These are phyloP conservation scores for Penicillium concentricum DNA, from an alignment of 2,329 filamentous ascomycete genomes.

Conservation along the genomic window DNA sequence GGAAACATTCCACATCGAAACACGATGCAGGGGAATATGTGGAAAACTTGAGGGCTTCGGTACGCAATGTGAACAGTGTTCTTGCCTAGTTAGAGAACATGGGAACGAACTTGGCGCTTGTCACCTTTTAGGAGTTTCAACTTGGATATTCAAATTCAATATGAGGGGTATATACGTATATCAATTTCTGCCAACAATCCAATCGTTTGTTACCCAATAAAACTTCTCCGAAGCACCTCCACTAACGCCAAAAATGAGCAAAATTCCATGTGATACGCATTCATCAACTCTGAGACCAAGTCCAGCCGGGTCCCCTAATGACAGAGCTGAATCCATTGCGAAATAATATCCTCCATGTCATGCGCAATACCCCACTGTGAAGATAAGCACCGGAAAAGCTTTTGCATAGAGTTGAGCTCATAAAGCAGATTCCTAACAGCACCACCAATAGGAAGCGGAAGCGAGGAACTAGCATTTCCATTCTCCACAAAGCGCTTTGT, in stretches of 20 bases:
- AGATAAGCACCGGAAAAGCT: slow-evolving; percentile 45
- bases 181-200: not conserved
- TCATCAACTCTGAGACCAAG: not conserved
- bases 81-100: not conserved
- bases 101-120: too few relatives aligned
- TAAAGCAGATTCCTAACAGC: slow-evolving; percentile 45
- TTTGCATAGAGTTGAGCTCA: slow-evolving; percentile 49
- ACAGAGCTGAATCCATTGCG: slow-evolving; percentile 46
- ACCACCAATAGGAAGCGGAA: slow-evolving; percentile 21
- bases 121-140: too few relatives aligned
- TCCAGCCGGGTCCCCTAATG: slow-evolving; percentile 26
- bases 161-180: not conserved
- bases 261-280: not conserved
- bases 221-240: too few relatives aligned
- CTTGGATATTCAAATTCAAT: not conserved
- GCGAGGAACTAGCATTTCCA: slow-evolving; percentile 22
- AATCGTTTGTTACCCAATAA: not conserved
- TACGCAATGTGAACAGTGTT: not conserved
- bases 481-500: slow-evolving; percentile 40
- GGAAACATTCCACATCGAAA: not conserved
- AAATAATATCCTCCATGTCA: slow-evolving; percentile 48
- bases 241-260: not conserved
- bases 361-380: slow-evolving; percentile 49
- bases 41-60: too few relatives aligned
- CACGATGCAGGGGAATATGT: not conserved